These are phyloP conservation scores for Paspalum vaginatum DNA, from an alignment of 176 grass and related monocot genomes.

Conservation along the genomic window DNA sequence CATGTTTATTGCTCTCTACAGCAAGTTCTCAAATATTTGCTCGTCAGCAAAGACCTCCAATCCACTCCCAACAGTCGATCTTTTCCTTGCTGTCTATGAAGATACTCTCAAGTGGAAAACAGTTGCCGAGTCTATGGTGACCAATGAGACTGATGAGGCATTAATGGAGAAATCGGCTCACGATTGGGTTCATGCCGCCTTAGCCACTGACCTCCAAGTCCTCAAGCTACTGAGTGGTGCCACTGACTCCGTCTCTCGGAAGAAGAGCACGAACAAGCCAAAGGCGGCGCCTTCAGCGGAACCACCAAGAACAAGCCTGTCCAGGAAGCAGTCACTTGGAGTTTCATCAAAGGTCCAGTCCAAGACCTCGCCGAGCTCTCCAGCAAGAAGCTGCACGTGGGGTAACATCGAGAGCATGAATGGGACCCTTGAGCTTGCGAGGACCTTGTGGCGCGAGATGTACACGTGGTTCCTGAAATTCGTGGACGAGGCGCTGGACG, in stretches of 20 bases:
- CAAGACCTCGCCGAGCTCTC: constrained; percentile 32
- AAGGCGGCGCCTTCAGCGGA: constrained; percentile 34
- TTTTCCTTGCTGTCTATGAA: constrained; percentile 70
- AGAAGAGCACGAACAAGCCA: constrained; percentile 37
- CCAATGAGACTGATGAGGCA: constrained; percentile 36
- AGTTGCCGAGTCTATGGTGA: constrained; percentile 42
- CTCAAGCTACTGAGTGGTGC: constrained; percentile 59
- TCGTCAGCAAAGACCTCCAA: constrained; percentile 51
- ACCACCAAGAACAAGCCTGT: constrained; percentile 54
- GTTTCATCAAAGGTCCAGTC: constrained; percentile 45
- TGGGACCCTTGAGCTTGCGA: constrained; percentile 56
- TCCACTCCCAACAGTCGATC: constrained; percentile 64
- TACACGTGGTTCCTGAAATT: constrained; percentile 81
- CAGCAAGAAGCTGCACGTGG: constrained; percentile 42
- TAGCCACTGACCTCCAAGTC: constrained; percentile 81
- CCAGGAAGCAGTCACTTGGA: constrained; percentile 53
- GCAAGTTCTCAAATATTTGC: constrained; percentile 81
- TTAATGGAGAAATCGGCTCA: constrained; percentile 42
- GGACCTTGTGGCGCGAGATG: constrained; percentile 59
- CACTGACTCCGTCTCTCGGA: constrained; percentile 39
- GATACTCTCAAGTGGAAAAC: constrained; percentile 63
- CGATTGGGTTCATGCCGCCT: constrained; percentile 79
- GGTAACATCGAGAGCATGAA: constrained; percentile 46
- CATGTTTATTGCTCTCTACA: constrained; percentile 28
- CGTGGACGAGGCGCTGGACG: constrained; percentile 74